Evolutionary conservation across 2,329 filamentous ascomycete species (phyloP), one percentile per base, ranked within the genome.

Genomic region (Akanthomyces uredinophilus): DNA sequence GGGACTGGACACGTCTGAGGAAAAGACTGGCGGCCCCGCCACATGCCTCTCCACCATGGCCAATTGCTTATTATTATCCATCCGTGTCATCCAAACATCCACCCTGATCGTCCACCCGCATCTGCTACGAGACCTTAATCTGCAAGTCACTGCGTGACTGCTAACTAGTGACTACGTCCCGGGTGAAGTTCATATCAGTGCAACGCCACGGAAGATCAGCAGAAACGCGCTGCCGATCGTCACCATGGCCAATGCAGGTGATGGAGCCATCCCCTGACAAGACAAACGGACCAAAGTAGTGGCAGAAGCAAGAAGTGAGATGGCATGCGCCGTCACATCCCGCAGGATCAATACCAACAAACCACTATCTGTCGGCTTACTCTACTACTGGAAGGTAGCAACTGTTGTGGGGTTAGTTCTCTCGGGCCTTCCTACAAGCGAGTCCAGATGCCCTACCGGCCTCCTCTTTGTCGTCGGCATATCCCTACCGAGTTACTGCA

Each of bases 301-400:
- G 24, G 4, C 3, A 24, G 29, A 16, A 11, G 13, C 29, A 13
- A 46, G 43, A 27, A 49, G 35, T 14, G 6, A n/a, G 24, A 46
- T 20, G 6, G 7, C 47, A 60, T 35, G 39, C 37, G 24, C 24
- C 27, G n/a, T 35, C 7, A 51, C 32, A 53, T 22, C 46, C 35
- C 24, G 27, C 18, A 41, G 39, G 37, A 22, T 52, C 13, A 24
- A 27, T 43, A 8, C 18, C 51, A 13, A 20, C 51, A 41, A 24
- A 10, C 7, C 14, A 24, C 32, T 37, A 44, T 52, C 35, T 44
- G 46, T n/a, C 47, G 37, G 49, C 57, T 60, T 60, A 52, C 47
- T 52, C 57, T 60, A 24, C 22, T 60, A 37, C 44, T 16, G 59
- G 59, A 61, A 61, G 59, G 59, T 61, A 20, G 51, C 41, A 54